Evolutionary conservation across 2,329 filamentous ascomycete genomes (phyloP), one percentile per base, ranked within the genome.

Genomic region (Fonsecaea multimorphosa): DNA sequence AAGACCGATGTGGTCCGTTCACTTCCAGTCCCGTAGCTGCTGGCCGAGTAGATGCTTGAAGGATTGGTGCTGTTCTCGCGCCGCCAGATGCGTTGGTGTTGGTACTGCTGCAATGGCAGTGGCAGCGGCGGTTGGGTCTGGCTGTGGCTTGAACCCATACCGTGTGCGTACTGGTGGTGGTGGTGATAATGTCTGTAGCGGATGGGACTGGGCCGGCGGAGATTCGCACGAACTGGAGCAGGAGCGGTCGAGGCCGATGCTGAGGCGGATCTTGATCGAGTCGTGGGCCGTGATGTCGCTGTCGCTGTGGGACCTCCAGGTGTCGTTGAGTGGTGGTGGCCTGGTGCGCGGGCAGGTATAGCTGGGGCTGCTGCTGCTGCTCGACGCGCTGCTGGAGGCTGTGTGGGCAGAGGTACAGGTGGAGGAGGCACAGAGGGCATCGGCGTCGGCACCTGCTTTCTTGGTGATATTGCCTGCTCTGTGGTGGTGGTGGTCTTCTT

Each of bases 1-100:
- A 60, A n/a, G 16, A 51, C 31, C 31, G 56, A 58, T 6, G 46
- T 38, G 44, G 44, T 24, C 38, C 52, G 16, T 3, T 34, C 36
- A 22, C 51, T 62, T 27, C 61, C 65, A 22, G 59, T 62, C 34
- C 61, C 65, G 31, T 64, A 67, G 36, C 61, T 64, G 49, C 65
- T 62, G 4, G 62, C 58, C 12, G 65, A 67, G 49, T 67, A 67
- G 3, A 62, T 36, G 38, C 61, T 67, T 14, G 53, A 24, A 16
- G 44, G 64, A 9, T 9, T 58, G 31, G 29, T 36, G 9, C 34
- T 29, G 27, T 49, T 32, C 16, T 24, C 49, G 12, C 31, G 54
- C 19, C 40, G 36, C 49, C 58, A 61, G 29, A 57, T 31, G 19
- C 61, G 54, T 24, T 60, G 58, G 29, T 58, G 58, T 32, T 60